phyloP scores from a whole-genome alignment of 768 basidiomycete species.

The Chlorophyllum brunneum region DNA sequence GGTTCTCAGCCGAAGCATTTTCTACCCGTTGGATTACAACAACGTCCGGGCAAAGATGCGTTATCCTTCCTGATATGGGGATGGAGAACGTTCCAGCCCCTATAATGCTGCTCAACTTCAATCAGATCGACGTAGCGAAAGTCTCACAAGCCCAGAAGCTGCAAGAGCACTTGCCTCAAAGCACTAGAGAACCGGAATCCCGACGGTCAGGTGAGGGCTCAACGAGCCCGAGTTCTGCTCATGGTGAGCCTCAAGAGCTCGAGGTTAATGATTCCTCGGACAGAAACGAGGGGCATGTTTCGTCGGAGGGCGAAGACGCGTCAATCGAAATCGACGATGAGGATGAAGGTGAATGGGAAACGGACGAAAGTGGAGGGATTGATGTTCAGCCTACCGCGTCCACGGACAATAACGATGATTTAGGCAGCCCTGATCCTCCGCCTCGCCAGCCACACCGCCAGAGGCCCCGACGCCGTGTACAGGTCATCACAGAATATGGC shows the following conservation, averaged over 20 bases:
- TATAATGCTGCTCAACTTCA: slow-evolving; percentile 26
- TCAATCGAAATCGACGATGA: neutral
- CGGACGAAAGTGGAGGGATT: neutral
- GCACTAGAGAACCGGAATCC: no score
- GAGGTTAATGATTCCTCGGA: neutral
- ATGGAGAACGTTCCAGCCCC: neutral
- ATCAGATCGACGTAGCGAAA: slow-evolving; percentile 19
- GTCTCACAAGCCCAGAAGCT: slow-evolving; percentile 1
- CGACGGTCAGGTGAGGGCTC: neutral
- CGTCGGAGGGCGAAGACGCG: neutral
- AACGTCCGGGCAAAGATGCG: slow-evolving; percentile 29
- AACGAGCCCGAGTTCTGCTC: neutral
- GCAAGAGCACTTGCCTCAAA: no score
- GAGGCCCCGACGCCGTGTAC: neutral
- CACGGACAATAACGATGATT: neutral
- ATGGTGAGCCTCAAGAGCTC: neutral
- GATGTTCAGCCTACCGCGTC: no score
- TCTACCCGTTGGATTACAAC: slow-evolving; percentile 39
- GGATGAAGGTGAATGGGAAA: neutral
- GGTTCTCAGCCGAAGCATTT: slow-evolving; percentile 24
- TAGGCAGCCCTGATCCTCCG: no score
- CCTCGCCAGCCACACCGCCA: no score
- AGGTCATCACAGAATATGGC: neutral
- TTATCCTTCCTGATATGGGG: slow-evolving; percentile 18
- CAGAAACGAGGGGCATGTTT: neutral